phyloP scores from a whole-genome alignment of 2,329 filamentous ascomycete genomes.

The Pestalotiopsis sp. region DNA sequence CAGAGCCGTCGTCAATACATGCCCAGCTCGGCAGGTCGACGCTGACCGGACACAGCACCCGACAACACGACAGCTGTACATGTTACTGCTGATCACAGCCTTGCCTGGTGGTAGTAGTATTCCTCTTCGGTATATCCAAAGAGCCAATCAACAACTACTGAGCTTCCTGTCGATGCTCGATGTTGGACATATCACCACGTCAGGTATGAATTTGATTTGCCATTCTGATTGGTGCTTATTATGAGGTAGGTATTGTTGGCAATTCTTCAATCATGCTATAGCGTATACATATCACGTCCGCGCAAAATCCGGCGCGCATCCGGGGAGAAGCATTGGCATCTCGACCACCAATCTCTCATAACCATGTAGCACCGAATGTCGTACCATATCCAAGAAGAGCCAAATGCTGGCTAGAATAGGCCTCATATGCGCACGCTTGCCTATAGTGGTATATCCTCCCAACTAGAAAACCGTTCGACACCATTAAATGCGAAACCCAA shows the following conservation, averaged over 20 bases:
- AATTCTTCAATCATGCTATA: constrained; percentile 2
- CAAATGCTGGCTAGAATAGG: not conserved
- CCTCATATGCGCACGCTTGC: not conserved
- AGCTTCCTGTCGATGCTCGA: not conserved
- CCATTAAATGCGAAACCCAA: constrained; percentile 1
- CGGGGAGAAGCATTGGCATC: not conserved
- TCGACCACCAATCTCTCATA: not conserved
- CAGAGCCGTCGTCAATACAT: not conserved
- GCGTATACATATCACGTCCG: not conserved
- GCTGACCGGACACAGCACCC: not conserved
- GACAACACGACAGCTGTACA: not conserved
- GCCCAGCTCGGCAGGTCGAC: not conserved
- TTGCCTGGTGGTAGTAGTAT: not conserved
- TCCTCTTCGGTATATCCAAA: not conserved
- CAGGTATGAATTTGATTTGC: not conserved
- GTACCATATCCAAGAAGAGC: constrained; percentile 6
- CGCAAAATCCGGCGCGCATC: not conserved
- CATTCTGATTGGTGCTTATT: not conserved
- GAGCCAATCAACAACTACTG: not conserved
- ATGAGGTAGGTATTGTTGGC: not conserved
- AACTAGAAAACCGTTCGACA: not conserved
- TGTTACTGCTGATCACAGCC: not conserved
- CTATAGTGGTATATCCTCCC: constrained; percentile 10
- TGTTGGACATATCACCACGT: not conserved
- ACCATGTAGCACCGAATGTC: not conserved